Evolutionary conservation across 129 eudicot species (phyloP), one percentile per base, ranked within the genome.

Genomic region (Arctium lappa): DNA sequence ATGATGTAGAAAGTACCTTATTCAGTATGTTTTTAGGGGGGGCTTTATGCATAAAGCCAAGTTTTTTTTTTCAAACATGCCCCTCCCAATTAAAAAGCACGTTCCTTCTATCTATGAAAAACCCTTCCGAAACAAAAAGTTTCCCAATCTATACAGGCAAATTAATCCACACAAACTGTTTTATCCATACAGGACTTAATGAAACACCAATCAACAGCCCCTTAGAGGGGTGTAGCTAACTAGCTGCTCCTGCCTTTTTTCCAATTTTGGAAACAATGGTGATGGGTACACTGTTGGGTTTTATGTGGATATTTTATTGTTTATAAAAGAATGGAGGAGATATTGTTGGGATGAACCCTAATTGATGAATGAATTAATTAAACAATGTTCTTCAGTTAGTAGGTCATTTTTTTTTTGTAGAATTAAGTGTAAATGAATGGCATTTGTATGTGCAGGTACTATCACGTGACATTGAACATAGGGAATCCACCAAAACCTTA

Each of bases 401-500:
- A 13, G 63, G 63, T 50, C 16, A 50, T 3, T 4, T 50, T 40
- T 50, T 40, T 40, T 33, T 33, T 40, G 46, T 40, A 7, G 8
- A 1, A 40, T 40, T 7, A 40, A 40, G 34, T 70, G 34, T 31
- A 46, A 56, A 80, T 80, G 72, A 76, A 50, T 10, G 11, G 8
- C 33, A 31, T 39, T 39, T 74, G 37, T 69, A 40, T 75, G 13
- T 87, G 82, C 89, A 92, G 97, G 86, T 89, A 87, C 87, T 91
- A 91, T 77, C 78, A 93, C 70, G 93, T 84, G 34, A 83, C 91
- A 5, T 80, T 93, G 76, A 86, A 81, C 65, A 79, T 90, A 12
- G 97, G 97, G 32, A 80, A 86, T 34, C 95, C 95, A 74, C 90
- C 97, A 46, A 86, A 81, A 80, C 88, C 89, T 48, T 93, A 93